Evolutionary conservation across 2,329 filamentous ascomycete genomes (phyloP).

Genomic region (Arthrocladium fulminans): DNA sequence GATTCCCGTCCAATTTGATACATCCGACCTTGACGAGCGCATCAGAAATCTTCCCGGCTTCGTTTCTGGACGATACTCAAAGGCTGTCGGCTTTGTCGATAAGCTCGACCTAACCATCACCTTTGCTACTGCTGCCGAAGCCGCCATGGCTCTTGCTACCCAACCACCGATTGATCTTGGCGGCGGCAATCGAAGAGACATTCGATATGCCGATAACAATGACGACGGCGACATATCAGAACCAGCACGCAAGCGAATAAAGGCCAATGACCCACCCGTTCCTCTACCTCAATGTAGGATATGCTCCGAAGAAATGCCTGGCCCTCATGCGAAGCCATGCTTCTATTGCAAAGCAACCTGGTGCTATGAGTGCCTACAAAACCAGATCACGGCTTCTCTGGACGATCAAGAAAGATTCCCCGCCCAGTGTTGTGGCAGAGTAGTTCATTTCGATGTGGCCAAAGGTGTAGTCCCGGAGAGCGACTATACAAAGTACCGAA

Average conservation of each 20-base stretch:
- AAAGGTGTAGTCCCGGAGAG: conserved; percentile 28
- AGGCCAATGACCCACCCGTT: neutral
- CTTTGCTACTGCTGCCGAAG: conserved; percentile 14
- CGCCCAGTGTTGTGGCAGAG: conserved; percentile 32
- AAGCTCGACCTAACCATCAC: conserved; percentile 7
- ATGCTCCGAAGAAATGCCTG: neutral
- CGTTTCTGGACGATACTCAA: neutral
- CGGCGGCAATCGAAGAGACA: conserved; percentile 1
- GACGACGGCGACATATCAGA: neutral
- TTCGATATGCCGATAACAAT: conserved; percentile 1
- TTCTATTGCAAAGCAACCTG: conserved; percentile 10
- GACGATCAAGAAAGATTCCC: conserved; percentile 14
- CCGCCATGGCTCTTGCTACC: conserved; percentile 6
- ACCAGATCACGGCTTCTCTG: conserved; percentile 13
- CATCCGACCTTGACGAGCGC: neutral
- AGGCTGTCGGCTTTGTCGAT: neutral
- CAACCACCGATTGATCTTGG: conserved; percentile 6
- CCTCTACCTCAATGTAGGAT: neutral
- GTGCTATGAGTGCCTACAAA: conserved; percentile 16
- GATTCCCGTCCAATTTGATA: neutral
- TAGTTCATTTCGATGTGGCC: conserved; percentile 36
- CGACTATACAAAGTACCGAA: conserved; percentile 32
- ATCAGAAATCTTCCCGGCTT: neutral
- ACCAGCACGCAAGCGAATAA: conserved; percentile 6
- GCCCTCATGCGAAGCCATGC: conserved; percentile 15